Evolutionary conservation across 495 filamentous ascomycete species (phyloP).

Genomic region (Hyaloscypha variabilis): DNA sequence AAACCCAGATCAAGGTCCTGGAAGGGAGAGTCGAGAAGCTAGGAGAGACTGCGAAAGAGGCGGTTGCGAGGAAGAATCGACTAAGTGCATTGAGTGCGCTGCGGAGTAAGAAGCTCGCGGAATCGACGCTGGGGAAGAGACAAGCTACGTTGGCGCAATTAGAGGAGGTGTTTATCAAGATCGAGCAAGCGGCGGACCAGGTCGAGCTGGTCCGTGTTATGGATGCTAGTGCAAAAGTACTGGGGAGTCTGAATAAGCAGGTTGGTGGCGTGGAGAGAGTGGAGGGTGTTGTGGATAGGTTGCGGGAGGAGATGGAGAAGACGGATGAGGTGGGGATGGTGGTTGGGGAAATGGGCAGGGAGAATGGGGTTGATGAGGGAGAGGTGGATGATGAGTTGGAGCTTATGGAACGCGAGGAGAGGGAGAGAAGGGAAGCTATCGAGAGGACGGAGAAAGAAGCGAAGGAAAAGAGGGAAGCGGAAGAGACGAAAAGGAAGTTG

Average conservation of each 20-base stretch:
- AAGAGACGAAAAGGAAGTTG: conserved; percentile 33
- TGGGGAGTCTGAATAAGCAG: conserved; percentile 72
- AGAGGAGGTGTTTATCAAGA: conserved; percentile 76
- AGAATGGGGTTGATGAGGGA: conserved; percentile 71
- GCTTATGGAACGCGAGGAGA: conserved; percentile 69
- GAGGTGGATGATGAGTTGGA: conserved; percentile 91
- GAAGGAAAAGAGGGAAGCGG: conserved; percentile 32
- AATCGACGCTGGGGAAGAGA: conserved; percentile 68
- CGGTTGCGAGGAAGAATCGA: conserved; percentile 71
- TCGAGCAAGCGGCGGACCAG: conserved; percentile 84
- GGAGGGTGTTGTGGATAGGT: conserved; percentile 69
- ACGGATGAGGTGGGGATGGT: conserved; percentile 82
- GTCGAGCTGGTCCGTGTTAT: conserved; percentile 79
- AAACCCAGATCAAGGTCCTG: conserved; percentile 56
- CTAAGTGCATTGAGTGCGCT: conserved; percentile 74
- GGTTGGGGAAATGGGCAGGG: conserved; percentile 62
- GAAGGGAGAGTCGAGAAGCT: conserved; percentile 59
- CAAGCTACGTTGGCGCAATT: conserved; percentile 75
- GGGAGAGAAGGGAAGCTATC: conserved; percentile 44
- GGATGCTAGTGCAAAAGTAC: conserved; percentile 71
- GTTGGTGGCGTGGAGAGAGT: conserved; percentile 78
- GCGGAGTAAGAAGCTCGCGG: conserved; percentile 79
- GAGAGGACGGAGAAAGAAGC: conserved; percentile 38
- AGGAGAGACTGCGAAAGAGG: conserved; percentile 62
- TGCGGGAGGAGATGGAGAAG: conserved; percentile 79